phyloP scores from a whole-genome alignment of 2,329 filamentous ascomycete genomes.

The Dendryphion nanum region DNA sequence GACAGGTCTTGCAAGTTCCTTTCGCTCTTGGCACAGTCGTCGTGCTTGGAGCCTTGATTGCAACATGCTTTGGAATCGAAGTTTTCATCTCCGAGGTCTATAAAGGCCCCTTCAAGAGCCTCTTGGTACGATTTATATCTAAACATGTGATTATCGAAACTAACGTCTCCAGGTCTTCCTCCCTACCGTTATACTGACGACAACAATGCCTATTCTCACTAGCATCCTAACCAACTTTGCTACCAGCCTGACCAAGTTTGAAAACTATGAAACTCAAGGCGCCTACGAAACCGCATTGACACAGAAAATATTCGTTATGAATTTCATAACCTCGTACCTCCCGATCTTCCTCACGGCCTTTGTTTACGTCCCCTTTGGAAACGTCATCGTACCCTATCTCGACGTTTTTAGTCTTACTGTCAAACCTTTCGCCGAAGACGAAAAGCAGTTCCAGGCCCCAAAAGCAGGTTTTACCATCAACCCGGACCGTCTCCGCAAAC shows the following conservation, averaged over 20 bases:
- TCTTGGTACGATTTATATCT: slow-evolving; percentile 60
- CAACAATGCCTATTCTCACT: slow-evolving; percentile 75
- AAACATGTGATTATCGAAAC: background rate
- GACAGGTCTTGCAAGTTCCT: slow-evolving; percentile 76
- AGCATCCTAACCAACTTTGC: slow-evolving; percentile 74
- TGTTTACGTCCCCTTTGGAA: slow-evolving; percentile 86
- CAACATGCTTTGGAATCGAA: slow-evolving; percentile 85
- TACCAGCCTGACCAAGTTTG: slow-evolving; percentile 72
- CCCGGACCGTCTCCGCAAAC: slow-evolving; percentile 76
- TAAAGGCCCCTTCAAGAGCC: slow-evolving; percentile 79
- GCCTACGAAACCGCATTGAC: slow-evolving; percentile 81
- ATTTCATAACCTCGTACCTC: slow-evolving; percentile 94
- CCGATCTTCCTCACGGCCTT: slow-evolving; percentile 88
- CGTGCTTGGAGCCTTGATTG: slow-evolving; percentile 77
- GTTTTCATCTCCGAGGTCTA: slow-evolving; percentile 96
- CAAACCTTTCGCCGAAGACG: slow-evolving; percentile 70
- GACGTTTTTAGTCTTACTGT: slow-evolving; percentile 77
- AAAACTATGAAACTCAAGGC: slow-evolving; percentile 90
- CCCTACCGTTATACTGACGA: slow-evolving; percentile 83
- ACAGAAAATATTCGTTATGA: slow-evolving; percentile 90
- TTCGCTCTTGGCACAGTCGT: slow-evolving; percentile 74
- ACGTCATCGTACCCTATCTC: slow-evolving; percentile 78
- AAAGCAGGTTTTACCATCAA: slow-evolving; percentile 75
- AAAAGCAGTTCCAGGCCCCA: slow-evolving; percentile 62
- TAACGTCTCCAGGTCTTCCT: slow-evolving; percentile 65